phyloP scores from a whole-genome alignment of 805 yeast species.

The Yarrowia phangngaensis region DNA sequence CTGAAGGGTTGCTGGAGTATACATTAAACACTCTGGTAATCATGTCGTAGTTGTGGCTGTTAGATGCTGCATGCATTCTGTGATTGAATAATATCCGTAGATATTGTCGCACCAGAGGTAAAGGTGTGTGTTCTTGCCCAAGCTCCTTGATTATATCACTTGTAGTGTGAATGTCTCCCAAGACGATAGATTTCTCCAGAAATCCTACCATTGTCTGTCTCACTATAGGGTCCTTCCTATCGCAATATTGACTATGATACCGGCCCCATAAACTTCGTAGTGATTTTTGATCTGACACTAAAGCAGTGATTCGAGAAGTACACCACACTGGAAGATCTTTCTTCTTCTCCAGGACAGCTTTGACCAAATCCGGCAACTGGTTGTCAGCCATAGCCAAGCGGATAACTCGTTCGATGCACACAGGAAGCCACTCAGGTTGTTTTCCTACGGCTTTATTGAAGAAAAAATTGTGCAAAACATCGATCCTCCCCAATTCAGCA shows the following conservation, averaged over 20 bases:
- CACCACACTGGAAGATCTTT: constrained; percentile 6
- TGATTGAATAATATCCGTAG: constrained; percentile 6
- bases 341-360: constrained; percentile 4
- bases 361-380: not conserved
- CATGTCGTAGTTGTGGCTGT: not conserved
- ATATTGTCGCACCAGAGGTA: constrained; percentile 9
- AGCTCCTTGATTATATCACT: constrained; percentile 1
- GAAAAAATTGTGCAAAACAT: constrained; percentile 3
- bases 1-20: not conserved
- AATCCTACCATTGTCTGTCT: constrained; percentile 4
- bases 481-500: not conserved
- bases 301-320: constrained; percentile 1
- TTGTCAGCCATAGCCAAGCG: not conserved
- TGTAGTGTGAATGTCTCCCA: constrained; percentile 2
- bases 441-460: constrained; percentile 8
- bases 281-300: not conserved
- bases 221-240: not conserved
- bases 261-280: constrained; percentile 1
- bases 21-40: constrained; percentile 4
- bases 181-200: constrained; percentile 10
- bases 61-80: not conserved
- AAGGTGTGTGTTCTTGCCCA: not conserved
- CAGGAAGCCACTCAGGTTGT: constrained; percentile 4
- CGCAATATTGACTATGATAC: not conserved
- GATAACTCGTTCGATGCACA: constrained; percentile 4